Evolutionary conservation across 495 filamentous ascomycete genomes (phyloP).

Genomic region (Penicillium fimorum): DNA sequence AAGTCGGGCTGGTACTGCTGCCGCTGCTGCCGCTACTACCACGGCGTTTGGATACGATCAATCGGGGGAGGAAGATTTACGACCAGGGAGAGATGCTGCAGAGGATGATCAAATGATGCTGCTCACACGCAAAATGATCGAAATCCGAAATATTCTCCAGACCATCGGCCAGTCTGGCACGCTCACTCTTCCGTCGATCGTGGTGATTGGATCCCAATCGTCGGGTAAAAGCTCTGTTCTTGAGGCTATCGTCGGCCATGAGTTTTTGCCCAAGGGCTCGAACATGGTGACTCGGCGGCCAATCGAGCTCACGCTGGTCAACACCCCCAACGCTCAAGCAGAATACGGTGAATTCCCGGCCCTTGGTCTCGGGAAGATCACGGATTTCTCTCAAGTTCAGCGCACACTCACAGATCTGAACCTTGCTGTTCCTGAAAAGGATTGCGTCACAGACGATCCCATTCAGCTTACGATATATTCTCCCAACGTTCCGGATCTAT

Average conservation of each 20-base stretch:
- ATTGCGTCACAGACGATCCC: slow-evolving; percentile 94
- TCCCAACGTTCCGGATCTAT: slow-evolving; percentile 92
- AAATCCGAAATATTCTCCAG: slow-evolving; percentile 88
- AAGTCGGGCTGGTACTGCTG: slow-evolving; percentile 52
- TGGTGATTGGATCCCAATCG: slow-evolving; percentile 97
- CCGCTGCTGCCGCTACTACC: slow-evolving; percentile 58
- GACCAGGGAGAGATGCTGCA: slow-evolving; percentile 61
- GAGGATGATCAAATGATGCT: slow-evolving; percentile 99
- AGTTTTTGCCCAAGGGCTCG: slow-evolving; percentile 93
- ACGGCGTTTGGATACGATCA: slow-evolving; percentile 76
- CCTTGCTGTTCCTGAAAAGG: slow-evolving; percentile 79
- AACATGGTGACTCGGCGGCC: slow-evolving; percentile 98
- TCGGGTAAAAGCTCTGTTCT: slow-evolving; percentile 97
- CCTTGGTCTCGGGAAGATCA: slow-evolving; percentile 83
- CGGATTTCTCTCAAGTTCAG: slow-evolving; percentile 91
- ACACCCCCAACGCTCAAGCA: slow-evolving; percentile 83
- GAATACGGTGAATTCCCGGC: slow-evolving; percentile 98
- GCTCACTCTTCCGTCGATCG: slow-evolving; percentile 88
- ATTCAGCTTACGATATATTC: slow-evolving; percentile 96
- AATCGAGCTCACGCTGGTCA: slow-evolving; percentile 95
- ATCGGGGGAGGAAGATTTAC: slow-evolving; percentile 66
- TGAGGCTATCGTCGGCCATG: slow-evolving; percentile 96
- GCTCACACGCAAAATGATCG: slow-evolving; percentile 98
- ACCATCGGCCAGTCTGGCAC: slow-evolving; percentile 86
- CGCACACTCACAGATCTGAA: slow-evolving; percentile 94